Percentiles rank a stretch among this genome's conserved stretches.
Evolutionary conservation across 331 rosid species (phyloP).

Genomic region (Saraca asoca): DNA sequence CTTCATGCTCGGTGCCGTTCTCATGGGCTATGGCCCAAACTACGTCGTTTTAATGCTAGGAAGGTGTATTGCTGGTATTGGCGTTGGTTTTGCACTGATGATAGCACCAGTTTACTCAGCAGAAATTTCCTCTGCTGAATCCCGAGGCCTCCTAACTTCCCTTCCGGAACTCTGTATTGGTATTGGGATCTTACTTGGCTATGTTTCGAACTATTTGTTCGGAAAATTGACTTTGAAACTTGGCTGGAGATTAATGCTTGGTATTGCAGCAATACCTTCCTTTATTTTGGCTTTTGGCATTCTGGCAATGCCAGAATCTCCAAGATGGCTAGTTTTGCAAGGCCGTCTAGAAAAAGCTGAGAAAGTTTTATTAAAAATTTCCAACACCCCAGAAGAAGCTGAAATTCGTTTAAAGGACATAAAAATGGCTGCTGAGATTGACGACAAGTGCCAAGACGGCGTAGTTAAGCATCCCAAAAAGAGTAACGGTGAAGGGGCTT

Average conservation of each 20-base stretch:
- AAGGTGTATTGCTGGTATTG: constrained; percentile 68
- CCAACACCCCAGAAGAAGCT: constrained; percentile 57
- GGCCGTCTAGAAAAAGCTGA: constrained; percentile 60
- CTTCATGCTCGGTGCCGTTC: constrained; percentile 61
- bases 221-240: constrained; percentile 51
- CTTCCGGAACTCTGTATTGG: constrained; percentile 77
- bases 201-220: constrained; percentile 55
- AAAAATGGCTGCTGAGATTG: constrained; percentile 55
- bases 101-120: constrained; percentile 84
- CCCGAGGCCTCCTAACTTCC: constrained; percentile 62
- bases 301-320: constrained; percentile 82
- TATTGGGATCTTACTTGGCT: constrained; percentile 70
- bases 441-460: constrained; percentile 43
- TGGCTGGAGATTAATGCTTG: constrained; percentile 91
- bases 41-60: constrained; percentile 59
- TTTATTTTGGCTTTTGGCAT: constrained; percentile 45
- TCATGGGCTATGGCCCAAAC: constrained; percentile 84
- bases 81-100: constrained; percentile 87
- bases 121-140: constrained; percentile 66
- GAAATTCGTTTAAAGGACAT: constrained; percentile 56
- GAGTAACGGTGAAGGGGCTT: constrained; percentile 45
- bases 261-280: constrained; percentile 74
- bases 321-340: constrained; percentile 77
- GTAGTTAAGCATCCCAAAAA: background rate
- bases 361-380: constrained; percentile 37